Conservation (phyloP, 805 yeast species). For the Yamadazyma kitorensis region DNA sequence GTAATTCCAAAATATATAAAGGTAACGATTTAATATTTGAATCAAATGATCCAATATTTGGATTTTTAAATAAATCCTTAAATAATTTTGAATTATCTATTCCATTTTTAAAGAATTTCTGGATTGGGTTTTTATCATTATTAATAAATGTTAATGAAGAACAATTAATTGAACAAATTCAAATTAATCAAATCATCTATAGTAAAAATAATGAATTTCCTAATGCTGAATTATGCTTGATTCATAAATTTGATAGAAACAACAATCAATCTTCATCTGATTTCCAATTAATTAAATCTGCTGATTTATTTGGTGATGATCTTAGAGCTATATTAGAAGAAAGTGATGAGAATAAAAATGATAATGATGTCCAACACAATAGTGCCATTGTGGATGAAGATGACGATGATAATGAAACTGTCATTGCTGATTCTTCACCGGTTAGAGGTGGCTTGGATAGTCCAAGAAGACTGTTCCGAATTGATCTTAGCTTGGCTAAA, state of each 20-base stretch:
- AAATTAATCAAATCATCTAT: constrained; percentile 30
- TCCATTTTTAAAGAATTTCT: constrained; percentile 38
- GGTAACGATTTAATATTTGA: constrained; percentile 19
- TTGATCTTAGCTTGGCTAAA: constrained; percentile 17
- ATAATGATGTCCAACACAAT: constrained; percentile 4
- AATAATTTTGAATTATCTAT: constrained; percentile 24
- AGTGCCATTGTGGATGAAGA: no score
- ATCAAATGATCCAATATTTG: constrained; percentile 29
- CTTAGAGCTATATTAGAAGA: constrained; percentile 13
- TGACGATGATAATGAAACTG: constrained; percentile 38
- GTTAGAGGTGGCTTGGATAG: constrained; percentile 12
- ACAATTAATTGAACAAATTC: constrained; percentile 12
- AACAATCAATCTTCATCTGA: constrained; percentile 7
- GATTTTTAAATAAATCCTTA: constrained; percentile 18
- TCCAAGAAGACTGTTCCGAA: constrained; percentile 12
- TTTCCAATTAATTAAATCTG: constrained; percentile 12
- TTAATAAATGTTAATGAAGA: constrained; percentile 29
- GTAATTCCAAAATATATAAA: constrained; percentile 23
- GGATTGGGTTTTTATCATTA: constrained; percentile 37
- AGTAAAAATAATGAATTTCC: constrained; percentile 11
- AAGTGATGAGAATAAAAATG: constrained; percentile 12
- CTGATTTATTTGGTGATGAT: constrained; percentile 12
- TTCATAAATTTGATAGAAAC: constrained; percentile 19
- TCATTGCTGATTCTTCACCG: constrained; percentile 41
- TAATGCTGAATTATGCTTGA: constrained; percentile 18